Base-by-base conservation (phyloP, 2,329 filamentous ascomycete genomes). In the Monilinia fructigena region DNA sequence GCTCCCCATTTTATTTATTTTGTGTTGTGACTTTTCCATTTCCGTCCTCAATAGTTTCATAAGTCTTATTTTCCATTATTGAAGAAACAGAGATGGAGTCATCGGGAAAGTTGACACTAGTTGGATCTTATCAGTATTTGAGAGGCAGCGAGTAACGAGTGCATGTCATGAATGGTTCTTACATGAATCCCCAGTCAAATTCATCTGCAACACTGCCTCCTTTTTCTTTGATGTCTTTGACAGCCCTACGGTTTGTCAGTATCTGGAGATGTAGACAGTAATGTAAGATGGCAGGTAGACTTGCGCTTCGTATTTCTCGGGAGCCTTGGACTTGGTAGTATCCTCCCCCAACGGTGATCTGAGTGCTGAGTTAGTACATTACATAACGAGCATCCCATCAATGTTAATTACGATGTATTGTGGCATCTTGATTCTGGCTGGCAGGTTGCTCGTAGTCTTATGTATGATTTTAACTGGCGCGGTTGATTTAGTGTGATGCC, bases 241-340 rank as follows among this genome's bases (percentile, higher is more conserved):
- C 7, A 10, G 50, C 50, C 14, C 50, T 53, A 18, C 26, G 31
- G 16, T 28, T 6, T 28, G 50, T 53, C 26, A 53, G 26, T 53
- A 31, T 31, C 7, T 31, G 26, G 12, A 4, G 40, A 16, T 7
- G 31, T 10, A 28, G 50, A 28, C 23, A 10, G 50, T 18, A 12
- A 28, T 31, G 26, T 4, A 28, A 3, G 14, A 53, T 53, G 12
- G 14, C 6, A 8, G 31, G 31, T 35, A 7, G 40, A 53, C 50
- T 53, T 53, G 50, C 50, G 14, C 26, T 53, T 31, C 50, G 50
- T 53, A 53, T 53, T 28, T 53, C 50, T 53, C 50, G 12, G 50
- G 23, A 7, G 4, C 26, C 5, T 53, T 53, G 8, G 23, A 28
- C 26, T 16, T 53, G 5, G 23, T 28, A 31, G 50, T 18, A 8